These are phyloP conservation scores for Alectoria sarmentosa DNA, from an alignment of 495 filamentous ascomycete species.

Conservation along the genomic window DNA sequence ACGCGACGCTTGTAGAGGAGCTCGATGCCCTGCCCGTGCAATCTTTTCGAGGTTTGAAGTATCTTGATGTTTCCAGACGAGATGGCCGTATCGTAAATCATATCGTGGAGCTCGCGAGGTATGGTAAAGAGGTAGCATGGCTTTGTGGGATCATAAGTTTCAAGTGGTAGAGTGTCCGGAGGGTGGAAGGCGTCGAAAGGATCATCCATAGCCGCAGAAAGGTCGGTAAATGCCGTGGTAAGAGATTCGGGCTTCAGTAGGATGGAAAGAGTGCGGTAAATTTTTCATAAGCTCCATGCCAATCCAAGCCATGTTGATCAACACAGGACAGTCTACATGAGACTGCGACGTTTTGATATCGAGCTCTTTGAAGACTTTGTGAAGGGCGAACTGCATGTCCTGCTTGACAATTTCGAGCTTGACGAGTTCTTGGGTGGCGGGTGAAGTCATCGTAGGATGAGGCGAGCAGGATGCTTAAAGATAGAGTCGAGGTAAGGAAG, in stretches of 20 bases:
- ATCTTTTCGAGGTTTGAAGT: neutral
- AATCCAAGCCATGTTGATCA: neutral
- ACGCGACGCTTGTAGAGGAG: no score
- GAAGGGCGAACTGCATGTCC: neutral
- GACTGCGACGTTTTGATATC: neutral
- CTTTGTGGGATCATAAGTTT: neutral
- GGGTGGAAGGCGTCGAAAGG: neutral
- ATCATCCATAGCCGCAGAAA: neutral
- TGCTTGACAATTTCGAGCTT: neutral
- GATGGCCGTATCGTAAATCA: neutral
- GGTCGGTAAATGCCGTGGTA: neutral
- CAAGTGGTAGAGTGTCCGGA: neutral
- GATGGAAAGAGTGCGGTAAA: neutral
- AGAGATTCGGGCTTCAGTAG: neutral
- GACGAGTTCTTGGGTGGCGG: neutral
- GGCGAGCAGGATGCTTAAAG: neutral
- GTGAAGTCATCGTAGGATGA: neutral
- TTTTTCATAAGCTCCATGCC: neutral
- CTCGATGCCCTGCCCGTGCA: no score
- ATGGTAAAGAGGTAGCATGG: conserved; percentile 1
- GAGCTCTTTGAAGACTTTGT: neutral
- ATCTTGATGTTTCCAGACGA: neutral
- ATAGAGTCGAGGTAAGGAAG: neutral
- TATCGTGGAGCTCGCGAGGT: conserved; percentile 7
- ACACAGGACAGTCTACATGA: neutral